phyloP scores from a whole-genome alignment of 2,329 filamentous ascomycete genomes.

The Harringtonia aguacate region DNA sequence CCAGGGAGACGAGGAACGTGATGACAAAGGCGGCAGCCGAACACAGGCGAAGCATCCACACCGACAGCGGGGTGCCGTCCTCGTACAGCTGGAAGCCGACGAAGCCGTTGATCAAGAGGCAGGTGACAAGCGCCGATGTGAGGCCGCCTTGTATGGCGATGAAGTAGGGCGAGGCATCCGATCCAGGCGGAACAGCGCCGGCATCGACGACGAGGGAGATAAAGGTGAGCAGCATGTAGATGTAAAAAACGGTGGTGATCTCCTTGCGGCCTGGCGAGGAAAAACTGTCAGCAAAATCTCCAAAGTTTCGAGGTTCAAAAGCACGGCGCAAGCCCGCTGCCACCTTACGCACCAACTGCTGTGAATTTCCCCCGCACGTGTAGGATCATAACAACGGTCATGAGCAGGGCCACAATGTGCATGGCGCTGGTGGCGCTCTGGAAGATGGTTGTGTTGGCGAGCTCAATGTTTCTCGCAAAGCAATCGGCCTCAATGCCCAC shows the following conservation, averaged over 20 bases:
- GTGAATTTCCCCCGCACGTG: slow-evolving; percentile 97
- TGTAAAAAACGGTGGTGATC: slow-evolving; percentile 88
- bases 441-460: slow-evolving; percentile 98
- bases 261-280: slow-evolving; percentile 44
- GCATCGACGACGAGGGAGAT: slow-evolving; percentile 85
- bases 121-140: slow-evolving; percentile 75
- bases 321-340: too few relatives aligned
- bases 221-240: slow-evolving; percentile 85
- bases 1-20: slow-evolving; percentile 74
- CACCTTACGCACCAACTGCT: slow-evolving; percentile 63
- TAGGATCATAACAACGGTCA: slow-evolving; percentile 96
- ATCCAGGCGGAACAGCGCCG: slow-evolving; percentile 79
- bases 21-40: slow-evolving; percentile 77
- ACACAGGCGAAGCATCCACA: slow-evolving; percentile 79
- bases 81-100: slow-evolving; percentile 98
- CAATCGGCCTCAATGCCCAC: slow-evolving; percentile 81
- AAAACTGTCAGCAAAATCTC: background rate
- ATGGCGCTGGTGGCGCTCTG: slow-evolving; percentile 83
- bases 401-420: slow-evolving; percentile 80
- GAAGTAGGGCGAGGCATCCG: slow-evolving; percentile 78
- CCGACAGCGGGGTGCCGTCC: slow-evolving; percentile 83
- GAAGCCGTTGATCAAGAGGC: slow-evolving; percentile 91
- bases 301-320: too few relatives aligned
- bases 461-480: slow-evolving; percentile 88
- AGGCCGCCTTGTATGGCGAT: slow-evolving; percentile 79